Evolutionary conservation across 2,329 filamentous ascomycete genomes (phyloP).

Genomic region (Acarospora socialis): DNA sequence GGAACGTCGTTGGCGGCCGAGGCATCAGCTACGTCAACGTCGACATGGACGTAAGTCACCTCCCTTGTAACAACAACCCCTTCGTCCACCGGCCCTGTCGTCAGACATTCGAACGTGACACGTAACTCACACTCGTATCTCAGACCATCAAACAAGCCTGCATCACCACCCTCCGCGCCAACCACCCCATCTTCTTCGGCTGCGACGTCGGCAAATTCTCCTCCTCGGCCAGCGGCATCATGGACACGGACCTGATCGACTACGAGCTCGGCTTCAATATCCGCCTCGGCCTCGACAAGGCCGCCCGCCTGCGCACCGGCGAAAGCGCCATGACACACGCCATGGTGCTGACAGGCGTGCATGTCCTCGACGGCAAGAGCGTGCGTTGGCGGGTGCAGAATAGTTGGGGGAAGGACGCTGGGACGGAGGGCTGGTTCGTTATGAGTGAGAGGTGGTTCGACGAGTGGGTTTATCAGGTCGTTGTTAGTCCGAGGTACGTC

Average conservation of each 20-base stretch:
- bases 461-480: slow-evolving; percentile 73
- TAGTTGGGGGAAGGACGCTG: slow-evolving; percentile 57
- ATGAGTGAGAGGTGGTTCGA: slow-evolving; percentile 75
- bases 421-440: slow-evolving; percentile 73
- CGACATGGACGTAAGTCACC: slow-evolving; percentile 39
- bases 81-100: too few relatives aligned
- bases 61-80: neutral
- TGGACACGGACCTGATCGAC: slow-evolving; percentile 65
- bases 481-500: slow-evolving; percentile 50
- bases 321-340: slow-evolving; percentile 83
- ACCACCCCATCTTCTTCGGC: slow-evolving; percentile 76
- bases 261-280: slow-evolving; percentile 77
- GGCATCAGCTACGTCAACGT: slow-evolving; percentile 75
- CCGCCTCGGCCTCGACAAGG: slow-evolving; percentile 58
- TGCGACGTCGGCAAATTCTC: slow-evolving; percentile 76
- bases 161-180: slow-evolving; percentile 63
- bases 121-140: neutral
- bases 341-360: slow-evolving; percentile 80
- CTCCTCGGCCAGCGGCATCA: slow-evolving; percentile 53
- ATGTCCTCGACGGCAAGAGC: slow-evolving; percentile 50
- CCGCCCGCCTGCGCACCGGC: slow-evolving; percentile 55
- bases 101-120: too few relatives aligned
- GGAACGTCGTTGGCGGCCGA: slow-evolving; percentile 66
- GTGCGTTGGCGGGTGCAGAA: slow-evolving; percentile 81
- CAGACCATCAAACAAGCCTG: slow-evolving; percentile 55